phyloP scores from a whole-genome alignment of 495 filamentous ascomycete genomes.

The Tuber magnatum region DNA sequence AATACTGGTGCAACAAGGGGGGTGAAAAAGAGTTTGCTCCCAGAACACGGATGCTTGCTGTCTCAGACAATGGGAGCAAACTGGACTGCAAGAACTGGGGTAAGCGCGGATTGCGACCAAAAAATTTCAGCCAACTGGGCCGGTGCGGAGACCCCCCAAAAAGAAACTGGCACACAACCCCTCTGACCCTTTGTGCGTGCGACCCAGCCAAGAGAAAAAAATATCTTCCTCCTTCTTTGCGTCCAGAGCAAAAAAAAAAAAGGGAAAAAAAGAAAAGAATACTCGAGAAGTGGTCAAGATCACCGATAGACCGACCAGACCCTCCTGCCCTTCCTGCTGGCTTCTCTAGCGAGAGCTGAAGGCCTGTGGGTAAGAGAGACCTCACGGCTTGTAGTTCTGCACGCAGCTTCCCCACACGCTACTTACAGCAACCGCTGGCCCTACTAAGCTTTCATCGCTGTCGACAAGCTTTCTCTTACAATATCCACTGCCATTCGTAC shows the following conservation, averaged over 20 bases:
- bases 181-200: background rate
- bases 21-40: slow-evolving; percentile 9
- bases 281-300: background rate
- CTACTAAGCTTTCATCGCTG: slow-evolving; percentile 28
- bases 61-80: slow-evolving; percentile 32
- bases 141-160: slow-evolving; percentile 1
- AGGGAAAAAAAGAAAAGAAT: background rate
- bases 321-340: background rate
- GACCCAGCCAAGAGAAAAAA: background rate
- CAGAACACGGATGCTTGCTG: slow-evolving; percentile 30
- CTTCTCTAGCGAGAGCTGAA: background rate
- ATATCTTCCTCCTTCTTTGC: background rate
- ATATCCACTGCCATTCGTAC: slow-evolving; percentile 22
- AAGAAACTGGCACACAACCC: background rate
- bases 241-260: background rate
- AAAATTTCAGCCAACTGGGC: slow-evolving; percentile 31
- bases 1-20: background rate
- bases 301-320: background rate
- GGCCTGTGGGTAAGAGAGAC: background rate
- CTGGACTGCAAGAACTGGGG: slow-evolving; percentile 14
- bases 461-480: slow-evolving; percentile 22
- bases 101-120: slow-evolving; percentile 34
- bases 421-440: slow-evolving; percentile 23
- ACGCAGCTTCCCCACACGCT: slow-evolving; percentile 34
- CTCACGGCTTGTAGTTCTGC: slow-evolving; percentile 16